Percentiles rank a stretch among this genome's conserved stretches.
Evolutionary conservation across 164 flowering plant species (phyloP).

Genomic region (Platanus orientalis): DNA sequence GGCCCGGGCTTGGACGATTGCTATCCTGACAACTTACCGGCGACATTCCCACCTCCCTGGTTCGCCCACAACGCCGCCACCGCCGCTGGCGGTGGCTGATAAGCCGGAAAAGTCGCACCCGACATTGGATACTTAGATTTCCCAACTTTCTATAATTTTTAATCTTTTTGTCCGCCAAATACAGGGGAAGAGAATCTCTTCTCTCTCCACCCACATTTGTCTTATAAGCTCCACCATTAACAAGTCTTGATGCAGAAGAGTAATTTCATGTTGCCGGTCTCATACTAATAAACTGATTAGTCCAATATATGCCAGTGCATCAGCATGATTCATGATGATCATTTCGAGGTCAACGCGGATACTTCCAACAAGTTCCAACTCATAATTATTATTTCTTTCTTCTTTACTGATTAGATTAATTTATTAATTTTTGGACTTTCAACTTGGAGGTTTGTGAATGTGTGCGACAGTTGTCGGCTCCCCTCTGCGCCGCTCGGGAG

Average conservation of each 20-base stretch:
- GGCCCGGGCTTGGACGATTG: constrained; percentile 29
- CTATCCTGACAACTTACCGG: constrained; percentile 37
- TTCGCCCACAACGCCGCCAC: constrained; percentile 35
- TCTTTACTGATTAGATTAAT: no score
- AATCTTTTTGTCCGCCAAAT: constrained; percentile 7
- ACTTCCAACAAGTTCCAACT: not conserved
- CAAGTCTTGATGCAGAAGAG: not conserved
- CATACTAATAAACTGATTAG: constrained; percentile 2
- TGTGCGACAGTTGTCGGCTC: no score
- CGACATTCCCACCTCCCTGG: constrained; percentile 43
- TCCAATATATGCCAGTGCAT: not conserved
- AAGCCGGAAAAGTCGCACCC: constrained; percentile 1
- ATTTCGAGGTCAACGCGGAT: not conserved
- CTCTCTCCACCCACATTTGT: not conserved
- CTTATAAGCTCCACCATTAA: constrained; percentile 3
- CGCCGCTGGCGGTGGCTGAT: constrained; percentile 48
- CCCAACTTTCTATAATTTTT: constrained; percentile 3
- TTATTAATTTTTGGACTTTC: no score
- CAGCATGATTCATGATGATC: not conserved
- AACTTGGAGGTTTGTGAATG: no score
- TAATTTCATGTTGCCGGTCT: constrained; percentile 13
- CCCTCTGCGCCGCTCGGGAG: no score
- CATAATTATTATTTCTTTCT: no score
- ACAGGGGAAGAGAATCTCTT: not conserved
- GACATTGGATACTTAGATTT: constrained; percentile 3